Evolutionary conservation across 306 rosid genomes (phyloP), one percentile per base, ranked within the genome.

Genomic region (Vigna reflexopilosa): DNA sequence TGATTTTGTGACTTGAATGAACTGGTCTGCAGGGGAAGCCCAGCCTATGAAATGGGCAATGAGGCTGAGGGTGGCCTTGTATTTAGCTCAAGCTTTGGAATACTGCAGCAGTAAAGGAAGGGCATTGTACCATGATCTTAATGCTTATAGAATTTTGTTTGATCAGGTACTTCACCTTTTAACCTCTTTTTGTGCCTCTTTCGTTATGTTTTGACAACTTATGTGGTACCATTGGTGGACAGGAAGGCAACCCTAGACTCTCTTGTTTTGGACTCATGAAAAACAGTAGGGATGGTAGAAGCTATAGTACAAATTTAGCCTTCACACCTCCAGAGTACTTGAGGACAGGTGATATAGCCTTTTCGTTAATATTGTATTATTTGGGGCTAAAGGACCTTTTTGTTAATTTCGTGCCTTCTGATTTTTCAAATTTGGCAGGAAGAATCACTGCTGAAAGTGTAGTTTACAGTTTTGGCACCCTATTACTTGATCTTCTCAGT

Each of bases 1-100:
- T 81, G 77, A 40, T 82, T 73, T 72, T 66, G 52, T 82, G 51
- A 73, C 81, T 82, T 76, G 72, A 75, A 66, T 81, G 83, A 67
- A 77, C 74, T 65, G 26, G 15, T 78, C 9, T 84, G 34, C 24
- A 96, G 99, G 99, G 99, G 99, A 96, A 72, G 34, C 84, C 6
- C 97, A 96, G 81, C 99, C 98, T 4, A 91, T 96, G 99, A 93
- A 96, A 87, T 96, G 99, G 99, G 90, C 97, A 34, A 96, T 96
- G 99, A 91, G 99, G 91, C 87, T 93, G 84, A 93, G 99, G 73
- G 99, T 96, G 84, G 99, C 99, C 59, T 80, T 96, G 83, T 87
- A 89, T 90, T 85, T 96, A 45, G 98, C 99, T 32, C 98, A 96
- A 85, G 99, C 98, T 50, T 84, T 93, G 85, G 99, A 93, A 54